These are phyloP conservation scores for Trypanosoma mega DNA, from an alignment of 208 protist genomes.

Conservation along the genomic window DNA sequence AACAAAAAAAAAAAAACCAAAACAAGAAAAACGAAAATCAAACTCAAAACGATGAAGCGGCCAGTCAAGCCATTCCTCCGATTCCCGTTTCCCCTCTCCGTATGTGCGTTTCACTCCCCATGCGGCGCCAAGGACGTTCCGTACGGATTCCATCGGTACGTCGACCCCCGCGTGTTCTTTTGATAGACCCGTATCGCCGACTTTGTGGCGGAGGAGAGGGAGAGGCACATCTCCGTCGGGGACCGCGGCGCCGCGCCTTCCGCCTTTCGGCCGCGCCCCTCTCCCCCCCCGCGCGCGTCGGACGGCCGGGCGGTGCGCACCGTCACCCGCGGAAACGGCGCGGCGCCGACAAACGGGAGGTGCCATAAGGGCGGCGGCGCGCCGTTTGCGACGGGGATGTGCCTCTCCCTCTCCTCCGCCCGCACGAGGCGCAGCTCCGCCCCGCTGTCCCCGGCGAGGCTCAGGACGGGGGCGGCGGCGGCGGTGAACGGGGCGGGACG, in stretches of 20 bases:
- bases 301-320: conserved; percentile 7
- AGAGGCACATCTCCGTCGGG: background rate
- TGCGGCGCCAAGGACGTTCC: background rate
- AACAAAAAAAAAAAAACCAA: conserved; percentile 3
- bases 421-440: background rate
- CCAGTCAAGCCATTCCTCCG: no score
- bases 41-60: conserved; percentile 1
- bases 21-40: background rate
- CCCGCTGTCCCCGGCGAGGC: background rate
- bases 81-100: no score
- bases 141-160: conserved; percentile 21
- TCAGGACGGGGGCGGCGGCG: background rate
- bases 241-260: background rate
- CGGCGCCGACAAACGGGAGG: background rate
- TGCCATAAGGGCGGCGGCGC: background rate
- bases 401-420: no score
- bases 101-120: conserved; percentile 1
- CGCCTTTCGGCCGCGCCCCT: background rate
- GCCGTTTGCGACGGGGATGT: no score
- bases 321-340: background rate
- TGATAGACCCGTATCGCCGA: conserved; percentile 14
- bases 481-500: background rate
- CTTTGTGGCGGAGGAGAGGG: background rate
- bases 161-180: background rate
- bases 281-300: background rate